Evolutionary conservation across 805 yeast genomes (phyloP).

Genomic region (Kockiozyma suomiensis): DNA sequence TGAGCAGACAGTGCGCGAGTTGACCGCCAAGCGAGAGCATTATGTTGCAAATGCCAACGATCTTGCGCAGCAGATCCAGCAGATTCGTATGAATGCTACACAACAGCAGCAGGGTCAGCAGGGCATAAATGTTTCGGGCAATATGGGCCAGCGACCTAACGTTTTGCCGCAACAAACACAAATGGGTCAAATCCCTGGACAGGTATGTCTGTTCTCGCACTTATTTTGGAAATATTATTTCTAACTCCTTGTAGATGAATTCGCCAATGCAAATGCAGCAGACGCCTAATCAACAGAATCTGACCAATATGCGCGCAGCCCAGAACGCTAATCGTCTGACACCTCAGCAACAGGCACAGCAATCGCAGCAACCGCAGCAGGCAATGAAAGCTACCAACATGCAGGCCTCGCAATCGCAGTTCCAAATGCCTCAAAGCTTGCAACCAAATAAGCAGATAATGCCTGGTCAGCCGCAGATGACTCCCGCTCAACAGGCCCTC

Average conservation of each 20-base stretch:
- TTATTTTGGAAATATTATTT: constrained; percentile 34
- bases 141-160: constrained; percentile 11
- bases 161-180: constrained; percentile 9
- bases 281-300: constrained; percentile 23
- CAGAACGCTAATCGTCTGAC: constrained; percentile 8
- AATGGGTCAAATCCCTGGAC: background rate
- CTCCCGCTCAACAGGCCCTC: constrained; percentile 27
- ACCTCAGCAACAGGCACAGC: constrained; percentile 14
- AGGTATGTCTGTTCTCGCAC: background rate
- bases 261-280: constrained; percentile 18
- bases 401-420: constrained; percentile 18
- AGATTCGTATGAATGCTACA: constrained; percentile 14
- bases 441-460: background rate
- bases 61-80: constrained; percentile 28
- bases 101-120: constrained; percentile 16
- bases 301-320: constrained; percentile 20
- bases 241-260: constrained; percentile 1
- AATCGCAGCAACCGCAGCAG: constrained; percentile 11
- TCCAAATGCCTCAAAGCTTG: constrained; percentile 15
- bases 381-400: constrained; percentile 20
- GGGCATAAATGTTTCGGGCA: background rate
- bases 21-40: constrained; percentile 23
- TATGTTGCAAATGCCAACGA: constrained; percentile 16
- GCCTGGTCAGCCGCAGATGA: constrained; percentile 15
- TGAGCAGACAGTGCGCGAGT: constrained; percentile 17